These are phyloP conservation scores for Cynanchum wilfordii DNA, from an alignment of 257 asterid species.

Conservation along the genomic window DNA sequence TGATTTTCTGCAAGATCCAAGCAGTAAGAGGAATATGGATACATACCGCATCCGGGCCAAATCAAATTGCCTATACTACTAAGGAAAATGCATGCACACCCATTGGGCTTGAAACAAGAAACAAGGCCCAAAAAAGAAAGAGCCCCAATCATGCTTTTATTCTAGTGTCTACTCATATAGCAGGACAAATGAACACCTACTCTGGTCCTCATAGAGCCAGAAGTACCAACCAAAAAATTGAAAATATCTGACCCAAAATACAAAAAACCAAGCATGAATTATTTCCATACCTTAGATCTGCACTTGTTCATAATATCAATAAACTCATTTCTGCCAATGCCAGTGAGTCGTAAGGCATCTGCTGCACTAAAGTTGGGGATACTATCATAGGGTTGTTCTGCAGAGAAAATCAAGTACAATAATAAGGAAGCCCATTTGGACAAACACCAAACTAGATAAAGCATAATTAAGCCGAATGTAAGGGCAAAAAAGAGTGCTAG, in stretches of 20 bases:
- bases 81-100: background rate
- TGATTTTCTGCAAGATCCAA: slow-evolving; percentile 86
- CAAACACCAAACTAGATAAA: background rate
- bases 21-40: slow-evolving; percentile 14
- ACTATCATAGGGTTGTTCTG: slow-evolving; percentile 99
- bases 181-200: background rate
- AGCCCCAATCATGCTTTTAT: background rate
- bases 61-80: background rate
- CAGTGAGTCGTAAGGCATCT: slow-evolving; percentile 90
- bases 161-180: background rate
- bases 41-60: background rate
- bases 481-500: background rate
- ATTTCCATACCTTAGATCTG: slow-evolving; percentile 86
- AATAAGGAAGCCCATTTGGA: background rate
- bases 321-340: slow-evolving; percentile 97
- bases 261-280: slow-evolving; percentile 16
- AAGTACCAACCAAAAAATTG: background rate
- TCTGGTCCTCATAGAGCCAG: background rate
- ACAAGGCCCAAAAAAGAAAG: background rate
- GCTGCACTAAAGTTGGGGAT: slow-evolving; percentile 99
- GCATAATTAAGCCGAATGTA: background rate
- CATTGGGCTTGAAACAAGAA: background rate
- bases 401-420: slow-evolving; percentile 24
- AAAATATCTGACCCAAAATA: background rate
- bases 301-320: slow-evolving; percentile 99